These are phyloP conservation scores for Setaria italica DNA, from an alignment of 202 grass and related monocot species.

Conservation along the genomic window DNA sequence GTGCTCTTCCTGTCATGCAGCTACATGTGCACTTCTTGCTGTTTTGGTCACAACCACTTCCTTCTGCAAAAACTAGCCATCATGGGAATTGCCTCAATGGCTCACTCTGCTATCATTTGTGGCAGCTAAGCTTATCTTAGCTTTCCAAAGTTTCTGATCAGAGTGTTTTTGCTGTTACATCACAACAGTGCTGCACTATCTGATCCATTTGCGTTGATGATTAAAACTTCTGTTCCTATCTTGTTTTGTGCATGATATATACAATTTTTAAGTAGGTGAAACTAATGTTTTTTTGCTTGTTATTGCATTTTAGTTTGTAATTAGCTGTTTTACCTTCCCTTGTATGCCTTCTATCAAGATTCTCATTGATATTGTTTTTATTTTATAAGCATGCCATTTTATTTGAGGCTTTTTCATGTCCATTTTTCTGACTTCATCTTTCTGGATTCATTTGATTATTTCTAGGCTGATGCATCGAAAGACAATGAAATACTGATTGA, in stretches of 20 bases:
- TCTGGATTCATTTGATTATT: slow-evolving; percentile 43
- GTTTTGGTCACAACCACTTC: neutral
- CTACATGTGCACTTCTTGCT: slow-evolving; percentile 26
- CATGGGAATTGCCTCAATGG: neutral
- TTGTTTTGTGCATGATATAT: slow-evolving; percentile 39
- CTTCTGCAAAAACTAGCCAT: neutral
- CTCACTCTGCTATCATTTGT: neutral
- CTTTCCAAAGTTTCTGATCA: neutral
- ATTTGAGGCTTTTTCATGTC: slow-evolving; percentile 3
- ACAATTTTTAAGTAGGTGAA: slow-evolving; percentile 13
- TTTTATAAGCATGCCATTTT: slow-evolving; percentile 6
- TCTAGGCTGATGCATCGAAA: slow-evolving; percentile 46
- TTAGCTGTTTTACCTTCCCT: neutral
- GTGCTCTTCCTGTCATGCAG: slow-evolving; percentile 1
- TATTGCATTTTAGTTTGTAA: neutral
- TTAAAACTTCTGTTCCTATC: neutral
- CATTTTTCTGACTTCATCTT: neutral
- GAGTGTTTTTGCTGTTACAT: neutral
- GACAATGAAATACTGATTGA: slow-evolving; percentile 44
- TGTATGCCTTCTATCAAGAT: slow-evolving; percentile 4
- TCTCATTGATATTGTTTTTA: slow-evolving; percentile 10
- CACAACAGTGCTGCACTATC: neutral
- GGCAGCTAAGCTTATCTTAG: slow-evolving; percentile 3
- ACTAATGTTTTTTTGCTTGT: slow-evolving; percentile 19
- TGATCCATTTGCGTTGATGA: slow-evolving; percentile 2